phyloP scores from a whole-genome alignment of 441 rosid genomes.

The Metrosideros polymorpha region DNA sequence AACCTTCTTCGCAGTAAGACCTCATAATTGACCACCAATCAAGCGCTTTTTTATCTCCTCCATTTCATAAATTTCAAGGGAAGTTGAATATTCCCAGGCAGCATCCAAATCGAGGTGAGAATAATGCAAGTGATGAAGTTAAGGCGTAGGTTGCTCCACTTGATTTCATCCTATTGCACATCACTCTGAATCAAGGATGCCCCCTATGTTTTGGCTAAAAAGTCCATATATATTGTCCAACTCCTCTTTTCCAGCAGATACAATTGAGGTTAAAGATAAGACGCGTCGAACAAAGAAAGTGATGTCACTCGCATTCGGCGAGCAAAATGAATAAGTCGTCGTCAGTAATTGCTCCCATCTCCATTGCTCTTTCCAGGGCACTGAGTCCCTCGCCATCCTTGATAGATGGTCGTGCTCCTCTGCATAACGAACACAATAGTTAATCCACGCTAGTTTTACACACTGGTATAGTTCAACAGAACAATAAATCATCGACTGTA shows the following conservation, averaged over 20 bases:
- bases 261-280: neutral
- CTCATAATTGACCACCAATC: neutral
- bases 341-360: constrained; percentile 81
- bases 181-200: neutral
- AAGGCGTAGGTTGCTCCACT: neutral
- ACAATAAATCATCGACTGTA: neutral
- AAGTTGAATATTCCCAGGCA: neutral
- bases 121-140: neutral
- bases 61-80: neutral
- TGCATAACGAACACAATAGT: constrained; percentile 13
- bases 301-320: constrained; percentile 33
- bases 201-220: neutral
- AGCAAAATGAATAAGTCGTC: constrained; percentile 76
- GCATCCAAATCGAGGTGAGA: neutral
- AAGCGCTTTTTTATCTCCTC: neutral
- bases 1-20: neutral
- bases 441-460: neutral
- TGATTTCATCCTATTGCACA: neutral
- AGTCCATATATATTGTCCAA: neutral
- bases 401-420: constrained; percentile 68
- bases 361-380: constrained; percentile 85
- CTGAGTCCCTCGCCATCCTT: constrained; percentile 70
- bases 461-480: neutral
- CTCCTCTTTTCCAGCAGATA: neutral
- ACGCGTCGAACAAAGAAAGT: neutral